Conservation (phyloP, 352 stramenopile species). For the Pythium pyrilobum region DNA sequence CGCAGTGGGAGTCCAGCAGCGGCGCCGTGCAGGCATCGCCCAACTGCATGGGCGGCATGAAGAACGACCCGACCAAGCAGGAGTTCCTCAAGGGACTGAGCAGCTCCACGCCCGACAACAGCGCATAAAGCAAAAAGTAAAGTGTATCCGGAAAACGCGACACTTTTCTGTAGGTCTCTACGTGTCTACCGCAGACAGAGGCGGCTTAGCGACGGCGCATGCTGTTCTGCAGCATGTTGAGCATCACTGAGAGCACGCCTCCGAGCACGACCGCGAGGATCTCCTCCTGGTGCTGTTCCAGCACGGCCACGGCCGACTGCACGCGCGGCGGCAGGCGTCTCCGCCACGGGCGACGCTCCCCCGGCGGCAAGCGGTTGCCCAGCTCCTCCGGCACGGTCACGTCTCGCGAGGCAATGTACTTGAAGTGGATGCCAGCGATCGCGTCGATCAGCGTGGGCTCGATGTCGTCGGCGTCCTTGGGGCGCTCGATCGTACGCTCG, state of each 20-base stretch:
- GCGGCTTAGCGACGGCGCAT: constrained; percentile 32
- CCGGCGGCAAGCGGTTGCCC: constrained; percentile 27
- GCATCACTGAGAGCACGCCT: constrained; percentile 61
- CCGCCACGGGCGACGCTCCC: constrained; percentile 31
- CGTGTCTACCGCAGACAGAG: too few relatives aligned
- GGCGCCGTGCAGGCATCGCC: constrained; percentile 53
- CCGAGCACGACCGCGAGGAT: constrained; percentile 66
- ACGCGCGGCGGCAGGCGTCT: constrained; percentile 32
- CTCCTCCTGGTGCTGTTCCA: constrained; percentile 68
- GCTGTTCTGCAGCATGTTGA: constrained; percentile 65
- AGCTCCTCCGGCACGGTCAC: constrained; percentile 55
- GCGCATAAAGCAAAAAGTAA: too few relatives aligned
- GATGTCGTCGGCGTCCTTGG: constrained; percentile 61
- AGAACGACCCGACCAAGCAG: constrained; percentile 57
- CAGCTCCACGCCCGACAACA: too few relatives aligned
- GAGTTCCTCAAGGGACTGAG: constrained; percentile 38
- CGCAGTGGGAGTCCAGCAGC: constrained; percentile 78
- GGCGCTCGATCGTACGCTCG: constrained; percentile 44
- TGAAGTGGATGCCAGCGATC: constrained; percentile 60
- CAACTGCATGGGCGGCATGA: constrained; percentile 71
- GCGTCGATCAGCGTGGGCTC: constrained; percentile 57
- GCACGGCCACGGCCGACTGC: constrained; percentile 34
- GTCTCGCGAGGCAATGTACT: constrained; percentile 59
- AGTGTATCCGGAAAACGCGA: neutral
- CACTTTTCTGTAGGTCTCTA: too few relatives aligned